Conservation (phyloP, 192 early-diverging fungal species). For the Coemansia sp. region DNA sequence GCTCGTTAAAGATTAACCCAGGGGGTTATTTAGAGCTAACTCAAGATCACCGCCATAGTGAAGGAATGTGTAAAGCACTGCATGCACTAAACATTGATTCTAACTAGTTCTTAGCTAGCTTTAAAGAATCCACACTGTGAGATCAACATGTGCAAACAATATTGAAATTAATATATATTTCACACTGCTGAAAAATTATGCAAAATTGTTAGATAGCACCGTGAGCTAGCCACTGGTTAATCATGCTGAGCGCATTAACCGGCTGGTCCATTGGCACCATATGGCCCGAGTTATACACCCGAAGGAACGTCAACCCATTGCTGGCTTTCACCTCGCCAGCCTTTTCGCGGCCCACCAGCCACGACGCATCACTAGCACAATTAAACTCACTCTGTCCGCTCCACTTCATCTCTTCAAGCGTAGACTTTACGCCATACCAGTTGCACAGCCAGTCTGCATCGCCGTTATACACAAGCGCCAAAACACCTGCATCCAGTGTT, state of each 20-base stretch:
- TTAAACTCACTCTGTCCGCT: conserved; percentile 68
- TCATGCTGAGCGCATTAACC: conserved; percentile 69
- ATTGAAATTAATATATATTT: no score
- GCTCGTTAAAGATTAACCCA: no score
- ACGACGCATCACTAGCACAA: conserved; percentile 66
- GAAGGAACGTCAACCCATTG: conserved; percentile 75
- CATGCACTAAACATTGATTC: no score
- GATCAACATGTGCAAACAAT: no score
- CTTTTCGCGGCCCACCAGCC: conserved; percentile 61
- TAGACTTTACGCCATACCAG: conserved; percentile 80
- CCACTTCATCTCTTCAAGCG: conserved; percentile 80
- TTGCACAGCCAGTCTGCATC: conserved; percentile 92
- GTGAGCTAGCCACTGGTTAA: conserved; percentile 72
- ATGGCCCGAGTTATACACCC: conserved; percentile 80
- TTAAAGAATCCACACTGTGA: no score
- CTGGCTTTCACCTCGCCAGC: conserved; percentile 65
- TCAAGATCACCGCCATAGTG: no score
- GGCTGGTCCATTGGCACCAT: conserved; percentile 92
- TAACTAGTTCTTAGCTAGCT: no score
- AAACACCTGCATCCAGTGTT: conserved; percentile 61
- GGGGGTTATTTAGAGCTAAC: no score
- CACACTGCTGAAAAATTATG: no score
- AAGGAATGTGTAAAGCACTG: no score
- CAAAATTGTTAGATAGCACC: no score
- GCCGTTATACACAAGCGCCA: conserved; percentile 82